Evolutionary conservation across 75 land plant genomes (phyloP).

Genomic region (Cupressus sempervirens): DNA sequence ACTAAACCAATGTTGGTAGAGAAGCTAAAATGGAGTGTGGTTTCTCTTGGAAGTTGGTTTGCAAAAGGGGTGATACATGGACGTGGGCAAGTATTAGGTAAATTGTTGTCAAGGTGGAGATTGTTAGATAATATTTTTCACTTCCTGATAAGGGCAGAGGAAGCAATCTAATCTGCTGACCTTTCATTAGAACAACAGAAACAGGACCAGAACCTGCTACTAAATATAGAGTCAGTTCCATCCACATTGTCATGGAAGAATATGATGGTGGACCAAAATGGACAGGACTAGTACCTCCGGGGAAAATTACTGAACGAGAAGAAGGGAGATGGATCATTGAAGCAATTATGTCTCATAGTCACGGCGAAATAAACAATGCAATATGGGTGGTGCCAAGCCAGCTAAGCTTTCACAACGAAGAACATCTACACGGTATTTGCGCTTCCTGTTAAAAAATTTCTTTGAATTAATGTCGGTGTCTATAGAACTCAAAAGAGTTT

Average conservation of each 20-base stretch:
- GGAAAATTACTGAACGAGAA: conserved; percentile 64
- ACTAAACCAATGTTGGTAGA: no score
- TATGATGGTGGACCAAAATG: conserved; percentile 98
- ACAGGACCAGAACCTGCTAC: conserved; percentile 68
- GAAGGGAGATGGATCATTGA: conserved; percentile 93
- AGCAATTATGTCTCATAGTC: conserved; percentile 88
- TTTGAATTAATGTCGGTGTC: no score
- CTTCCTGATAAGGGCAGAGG: conserved; percentile 91
- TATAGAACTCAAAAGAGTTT: no score
- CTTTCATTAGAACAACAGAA: conserved; percentile 86
- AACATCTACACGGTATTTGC: no score
- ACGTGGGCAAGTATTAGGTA: no score
- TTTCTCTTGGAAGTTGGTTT: no score
- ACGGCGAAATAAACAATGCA: conserved; percentile 79
- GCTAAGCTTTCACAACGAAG: conserved; percentile 98
- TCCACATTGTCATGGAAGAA: conserved; percentile 98
- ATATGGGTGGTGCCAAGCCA: conserved; percentile 72
- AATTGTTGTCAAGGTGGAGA: no score
- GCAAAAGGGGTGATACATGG: no score
- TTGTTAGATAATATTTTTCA: no score
- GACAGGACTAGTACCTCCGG: conserved; percentile 80
- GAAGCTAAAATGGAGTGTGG: no score
- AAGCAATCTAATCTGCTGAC: conserved; percentile 80
- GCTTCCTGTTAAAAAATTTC: no score
- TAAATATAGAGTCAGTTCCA: conserved; percentile 83